Base-by-base conservation (phyloP, 2,329 filamentous ascomycete species). In the Fonsecaea nubica region DNA sequence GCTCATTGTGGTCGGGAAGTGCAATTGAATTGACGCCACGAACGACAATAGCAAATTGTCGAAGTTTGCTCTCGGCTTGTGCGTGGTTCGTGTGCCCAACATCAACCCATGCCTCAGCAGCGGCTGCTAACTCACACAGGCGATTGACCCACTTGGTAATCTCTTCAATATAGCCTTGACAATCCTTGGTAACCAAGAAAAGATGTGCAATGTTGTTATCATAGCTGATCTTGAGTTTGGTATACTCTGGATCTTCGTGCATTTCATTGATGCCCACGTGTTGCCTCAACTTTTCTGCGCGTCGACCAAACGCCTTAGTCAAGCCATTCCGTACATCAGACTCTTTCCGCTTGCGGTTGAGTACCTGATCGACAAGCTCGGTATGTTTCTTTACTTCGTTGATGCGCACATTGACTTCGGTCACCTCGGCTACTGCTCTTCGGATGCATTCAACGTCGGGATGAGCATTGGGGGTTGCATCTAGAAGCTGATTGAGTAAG, bases 331-430 rank as follows among this genome's bases (percentile, higher is more conserved):
- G 89, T 68, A 95, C 90, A 77, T 97, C 92, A 0, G 92, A 94
- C 72, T 97, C 92, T 75, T 96, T 96, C 71, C 91, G 88, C 77
- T 94, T 94, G 64, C 92, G 86, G 50, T 77, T 86, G 35, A 97
- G 92, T 64, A 96, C 93, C 78, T 96, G 91, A 3, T 92, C 93
- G 30, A 98, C 92, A 55, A 96, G 87, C 77, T 97, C 92, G 66
- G 94, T 93, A 61, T 96, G 93, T 80, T 94, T 96, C 81, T 97
- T 98, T 62, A 93, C 89, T 76, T 96, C 93, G 80, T 99, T 97
- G 77, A 98, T 98, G 53, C 87, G 84, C 45, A 84, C 81, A 35
- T 86, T 85, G 70, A 89, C 85, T 62, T 82, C 83, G 7, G 84
- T 85, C 35, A 88, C 81, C 68, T 94, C 91, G 61, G 91, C 86